These are phyloP conservation scores for Globisporangium acanthophoron DNA, from an alignment of 352 stramenopile species.

Conservation along the genomic window DNA sequence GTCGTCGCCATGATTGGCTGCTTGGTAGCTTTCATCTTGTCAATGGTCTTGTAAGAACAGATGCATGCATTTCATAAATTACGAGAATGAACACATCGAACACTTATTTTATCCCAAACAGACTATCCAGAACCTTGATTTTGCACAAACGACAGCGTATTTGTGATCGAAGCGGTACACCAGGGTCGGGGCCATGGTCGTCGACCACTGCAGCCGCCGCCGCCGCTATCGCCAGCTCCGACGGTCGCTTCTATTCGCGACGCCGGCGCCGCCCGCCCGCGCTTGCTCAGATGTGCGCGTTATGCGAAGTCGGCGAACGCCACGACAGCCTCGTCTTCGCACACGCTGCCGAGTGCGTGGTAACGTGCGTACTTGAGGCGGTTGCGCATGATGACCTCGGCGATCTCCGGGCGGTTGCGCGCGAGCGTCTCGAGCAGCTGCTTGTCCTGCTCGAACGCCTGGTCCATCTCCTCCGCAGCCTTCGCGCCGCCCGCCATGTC, in stretches of 20 bases:
- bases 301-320: slow-evolving; percentile 34
- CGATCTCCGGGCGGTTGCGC: slow-evolving; percentile 58
- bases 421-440: slow-evolving; percentile 56
- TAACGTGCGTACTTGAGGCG: slow-evolving; percentile 71
- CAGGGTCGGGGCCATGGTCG: too few relatives aligned
- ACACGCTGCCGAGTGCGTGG: slow-evolving; percentile 49
- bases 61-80: background rate
- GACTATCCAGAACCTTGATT: too few relatives aligned
- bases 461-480: slow-evolving; percentile 51
- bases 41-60: background rate
- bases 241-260: slow-evolving; percentile 4
- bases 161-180: too few relatives aligned
- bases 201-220: too few relatives aligned
- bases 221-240: background rate
- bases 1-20: background rate
- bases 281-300: background rate
- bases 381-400: slow-evolving; percentile 72
- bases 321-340: slow-evolving; percentile 44
- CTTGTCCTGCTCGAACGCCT: slow-evolving; percentile 54
- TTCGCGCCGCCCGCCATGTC: slow-evolving; percentile 51
- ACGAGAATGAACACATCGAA: background rate
- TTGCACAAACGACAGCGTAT: too few relatives aligned
- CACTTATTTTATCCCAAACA: too few relatives aligned
- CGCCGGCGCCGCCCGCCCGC: background rate
- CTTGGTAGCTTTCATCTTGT: background rate